Evolutionary conservation across 176 grass and related monocot genomes (phyloP).

Genomic region (Alopecurus myosuroides): DNA sequence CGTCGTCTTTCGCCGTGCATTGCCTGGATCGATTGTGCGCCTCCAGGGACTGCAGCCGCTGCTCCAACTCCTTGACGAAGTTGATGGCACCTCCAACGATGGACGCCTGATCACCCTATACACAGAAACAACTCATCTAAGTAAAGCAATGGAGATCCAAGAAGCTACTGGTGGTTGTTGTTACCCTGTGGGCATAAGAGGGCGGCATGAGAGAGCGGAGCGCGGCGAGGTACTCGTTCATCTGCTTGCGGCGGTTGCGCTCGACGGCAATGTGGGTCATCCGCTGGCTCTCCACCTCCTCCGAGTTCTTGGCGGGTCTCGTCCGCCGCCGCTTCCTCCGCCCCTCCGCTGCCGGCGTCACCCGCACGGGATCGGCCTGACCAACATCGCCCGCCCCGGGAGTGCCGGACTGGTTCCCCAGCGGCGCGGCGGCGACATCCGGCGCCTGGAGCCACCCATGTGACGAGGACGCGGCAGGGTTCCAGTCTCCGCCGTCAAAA

Average conservation of each 20-base stretch:
- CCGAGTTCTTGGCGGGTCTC: slow-evolving; percentile 65
- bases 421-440: slow-evolving; percentile 8
- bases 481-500: slow-evolving; percentile 25
- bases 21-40: slow-evolving; percentile 24
- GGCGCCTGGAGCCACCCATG: slow-evolving; percentile 21
- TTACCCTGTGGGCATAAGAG: slow-evolving; percentile 76
- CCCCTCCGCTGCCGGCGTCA: neutral
- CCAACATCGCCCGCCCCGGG: neutral
- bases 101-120: slow-evolving; percentile 70
- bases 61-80: slow-evolving; percentile 93
- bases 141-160: neutral
- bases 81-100: slow-evolving; percentile 89
- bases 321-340: slow-evolving; percentile 68
- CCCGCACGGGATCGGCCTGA: neutral
- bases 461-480: slow-evolving; percentile 18
- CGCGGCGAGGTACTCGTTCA: slow-evolving; percentile 89
- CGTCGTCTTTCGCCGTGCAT: neutral
- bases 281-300: slow-evolving; percentile 93
- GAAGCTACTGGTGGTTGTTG: neutral
- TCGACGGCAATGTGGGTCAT: slow-evolving; percentile 99
- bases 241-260: slow-evolving; percentile 91
- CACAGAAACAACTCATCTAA: neutral
- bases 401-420: neutral
- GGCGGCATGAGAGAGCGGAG: slow-evolving; percentile 86
- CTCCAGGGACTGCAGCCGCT: slow-evolving; percentile 70